Evolutionary conservation across 495 filamentous ascomycete genomes (phyloP), one percentile per base, ranked within the genome.

Genomic region (Trichoderma asperelloides): DNA sequence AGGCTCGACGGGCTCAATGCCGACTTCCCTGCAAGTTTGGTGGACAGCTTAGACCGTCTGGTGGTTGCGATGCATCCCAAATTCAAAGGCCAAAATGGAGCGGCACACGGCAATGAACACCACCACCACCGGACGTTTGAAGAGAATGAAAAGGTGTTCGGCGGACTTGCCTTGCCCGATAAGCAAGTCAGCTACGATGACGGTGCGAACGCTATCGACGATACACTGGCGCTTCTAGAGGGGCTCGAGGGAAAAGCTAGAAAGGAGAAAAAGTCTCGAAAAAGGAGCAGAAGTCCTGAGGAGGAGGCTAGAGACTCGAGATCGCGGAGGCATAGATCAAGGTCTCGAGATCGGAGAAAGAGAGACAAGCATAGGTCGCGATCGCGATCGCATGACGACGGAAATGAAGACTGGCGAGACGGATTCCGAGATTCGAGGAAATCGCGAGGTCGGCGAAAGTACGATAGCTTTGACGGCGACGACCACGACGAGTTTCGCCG

Each of bases 201-300:
- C 8, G 72, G 74, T 63, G 73, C 71, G 16, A 87, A 87, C 73
- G 88, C 87, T 33, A 91, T 97, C 76, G 95, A 98, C 73, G 96
- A 99, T 76, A 96, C 95, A 8, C 87, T 99, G 73, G 92, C 92
- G 5, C 85, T 94, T 75, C 78, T 99, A 25, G 96, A 98, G 74
- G 88, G 89, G 21, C 79, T 98, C 49, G 93, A 91, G 65, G 85
- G 87, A 16, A 93, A 94, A 69, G 78, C 80, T 47, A 80, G 78
- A 64, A 72, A 69, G 12, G 74, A 74, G 71, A 81, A 67, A 73
- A 78, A 68, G 71, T 77, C 72, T 67, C 82, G 86, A 70, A 96
- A 92, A 75, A 84, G 91, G 70, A 90, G 87, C 69, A 81, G 87
- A 70, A 93, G 90, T 71, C 90, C 91, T 4, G 84, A 86, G 1